These are phyloP conservation scores for Chimonanthus praecox DNA, from an alignment of 164 flowering plant species.

Conservation along the genomic window DNA sequence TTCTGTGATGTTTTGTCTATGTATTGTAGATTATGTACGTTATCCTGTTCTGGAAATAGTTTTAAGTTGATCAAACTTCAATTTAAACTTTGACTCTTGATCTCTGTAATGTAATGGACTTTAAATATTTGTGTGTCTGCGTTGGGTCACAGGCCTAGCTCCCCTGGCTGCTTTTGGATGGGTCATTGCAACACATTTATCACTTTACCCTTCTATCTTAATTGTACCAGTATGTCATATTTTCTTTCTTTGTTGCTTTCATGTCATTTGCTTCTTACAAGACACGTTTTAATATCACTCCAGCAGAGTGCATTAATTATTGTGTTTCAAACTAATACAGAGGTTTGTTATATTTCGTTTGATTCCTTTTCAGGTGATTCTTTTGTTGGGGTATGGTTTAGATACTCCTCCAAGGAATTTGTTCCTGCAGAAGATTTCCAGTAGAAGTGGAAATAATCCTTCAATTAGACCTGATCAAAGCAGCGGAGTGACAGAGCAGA, in stretches of 20 bases:
- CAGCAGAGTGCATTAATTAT: neutral
- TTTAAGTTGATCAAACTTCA: neutral
- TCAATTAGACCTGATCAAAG: constrained; percentile 14
- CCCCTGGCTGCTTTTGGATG: constrained; percentile 97
- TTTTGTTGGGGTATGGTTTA: constrained; percentile 74
- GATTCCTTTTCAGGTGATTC: constrained; percentile 45
- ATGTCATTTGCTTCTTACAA: neutral
- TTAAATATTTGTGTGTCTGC: constrained; percentile 8
- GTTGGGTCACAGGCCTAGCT: constrained; percentile 46
- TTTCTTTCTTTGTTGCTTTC: constrained; percentile 1
- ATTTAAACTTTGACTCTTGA: neutral
- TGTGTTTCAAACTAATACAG: neutral
- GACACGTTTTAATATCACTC: neutral
- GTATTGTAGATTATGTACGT: neutral
- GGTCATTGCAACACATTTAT: constrained; percentile 83
- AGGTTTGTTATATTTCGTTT: neutral
- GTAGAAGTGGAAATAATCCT: constrained; percentile 18
- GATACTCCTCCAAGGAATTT: constrained; percentile 88
- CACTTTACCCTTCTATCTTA: constrained; percentile 79
- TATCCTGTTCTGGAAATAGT: neutral
- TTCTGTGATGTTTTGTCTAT: too few species aligned
- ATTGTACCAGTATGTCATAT: constrained; percentile 61
- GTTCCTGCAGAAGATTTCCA: constrained; percentile 26
- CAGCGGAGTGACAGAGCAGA: constrained; percentile 15
- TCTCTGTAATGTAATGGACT: neutral